Evolutionary conservation across 2,329 filamentous ascomycete species (phyloP).

Genomic region (Trichoderma oligosporum): DNA sequence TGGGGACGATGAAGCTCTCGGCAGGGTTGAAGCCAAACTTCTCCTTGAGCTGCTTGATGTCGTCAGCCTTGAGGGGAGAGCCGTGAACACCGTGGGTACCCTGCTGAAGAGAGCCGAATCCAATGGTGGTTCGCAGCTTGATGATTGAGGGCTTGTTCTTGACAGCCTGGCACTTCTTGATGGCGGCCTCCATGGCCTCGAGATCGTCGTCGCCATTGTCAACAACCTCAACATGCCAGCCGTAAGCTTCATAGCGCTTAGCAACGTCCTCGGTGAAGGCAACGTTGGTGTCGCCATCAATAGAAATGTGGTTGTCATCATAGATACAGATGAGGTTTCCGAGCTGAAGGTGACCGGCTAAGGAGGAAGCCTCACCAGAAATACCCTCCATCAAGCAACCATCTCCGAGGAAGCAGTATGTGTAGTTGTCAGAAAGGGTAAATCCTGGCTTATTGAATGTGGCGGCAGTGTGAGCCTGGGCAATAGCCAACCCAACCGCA

Average conservation of each 20-base stretch:
- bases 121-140: constrained; percentile 95
- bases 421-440: constrained; percentile 92
- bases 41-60: constrained; percentile 88
- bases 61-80: constrained; percentile 89
- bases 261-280: constrained; percentile 95
- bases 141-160: constrained; percentile 97
- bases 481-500: constrained; percentile 95
- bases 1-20: constrained; percentile 86
- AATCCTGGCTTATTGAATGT: constrained; percentile 96
- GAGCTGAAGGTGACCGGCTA: constrained; percentile 93
- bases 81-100: constrained; percentile 96
- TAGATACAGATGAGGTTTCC: constrained; percentile 97
- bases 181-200: constrained; percentile 79
- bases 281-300: constrained; percentile 90
- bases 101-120: constrained; percentile 88
- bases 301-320: constrained; percentile 97
- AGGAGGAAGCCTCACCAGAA: constrained; percentile 84
- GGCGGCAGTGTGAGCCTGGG: constrained; percentile 84
- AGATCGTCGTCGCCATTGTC: constrained; percentile 86
- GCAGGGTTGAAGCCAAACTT: constrained; percentile 96
- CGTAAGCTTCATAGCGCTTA: constrained; percentile 94
- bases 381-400: constrained; percentile 99
- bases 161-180: constrained; percentile 78
- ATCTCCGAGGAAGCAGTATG: constrained; percentile 94
- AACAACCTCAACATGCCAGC: constrained; percentile 87